phyloP scores from a whole-genome alignment of 805 yeast species.

The Yarrowia yakushimensis region DNA sequence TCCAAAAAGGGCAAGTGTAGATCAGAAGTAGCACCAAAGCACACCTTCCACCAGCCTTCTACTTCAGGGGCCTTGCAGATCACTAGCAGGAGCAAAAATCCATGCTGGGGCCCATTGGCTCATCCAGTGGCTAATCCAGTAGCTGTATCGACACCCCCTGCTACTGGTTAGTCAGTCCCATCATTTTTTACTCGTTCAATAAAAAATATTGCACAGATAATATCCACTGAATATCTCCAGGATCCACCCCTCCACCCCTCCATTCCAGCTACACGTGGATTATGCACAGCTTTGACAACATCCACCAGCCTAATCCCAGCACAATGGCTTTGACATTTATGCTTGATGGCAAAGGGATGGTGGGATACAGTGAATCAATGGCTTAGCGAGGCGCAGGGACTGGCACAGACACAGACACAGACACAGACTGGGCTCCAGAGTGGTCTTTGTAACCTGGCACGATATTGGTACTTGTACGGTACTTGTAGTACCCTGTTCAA shows the following conservation, averaged over 20 bases:
- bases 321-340: slow-evolving; percentile 1
- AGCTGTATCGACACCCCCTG: too few relatives aligned
- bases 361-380: neutral
- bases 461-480: too few relatives aligned
- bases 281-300: slow-evolving; percentile 14
- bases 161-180: too few relatives aligned
- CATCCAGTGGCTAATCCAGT: too few relatives aligned
- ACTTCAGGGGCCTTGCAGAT: neutral
- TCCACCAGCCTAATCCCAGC: slow-evolving; percentile 24
- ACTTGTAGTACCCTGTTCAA: too few relatives aligned
- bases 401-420: neutral
- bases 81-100: too few relatives aligned
- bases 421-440: too few relatives aligned
- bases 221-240: too few relatives aligned
- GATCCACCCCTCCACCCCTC: neutral
- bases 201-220: neutral
- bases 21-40: neutral
- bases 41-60: slow-evolving; percentile 3
- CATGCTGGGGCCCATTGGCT: too few relatives aligned
- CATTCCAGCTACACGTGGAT: slow-evolving; percentile 16
- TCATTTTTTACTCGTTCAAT: neutral
- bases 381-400: neutral
- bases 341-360: neutral
- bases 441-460: too few relatives aligned
- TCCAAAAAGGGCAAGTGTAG: neutral